Evolutionary conservation across 768 basidiomycete species (phyloP), one percentile per base, ranked within the genome.

Genomic region (Boletales sp.): DNA sequence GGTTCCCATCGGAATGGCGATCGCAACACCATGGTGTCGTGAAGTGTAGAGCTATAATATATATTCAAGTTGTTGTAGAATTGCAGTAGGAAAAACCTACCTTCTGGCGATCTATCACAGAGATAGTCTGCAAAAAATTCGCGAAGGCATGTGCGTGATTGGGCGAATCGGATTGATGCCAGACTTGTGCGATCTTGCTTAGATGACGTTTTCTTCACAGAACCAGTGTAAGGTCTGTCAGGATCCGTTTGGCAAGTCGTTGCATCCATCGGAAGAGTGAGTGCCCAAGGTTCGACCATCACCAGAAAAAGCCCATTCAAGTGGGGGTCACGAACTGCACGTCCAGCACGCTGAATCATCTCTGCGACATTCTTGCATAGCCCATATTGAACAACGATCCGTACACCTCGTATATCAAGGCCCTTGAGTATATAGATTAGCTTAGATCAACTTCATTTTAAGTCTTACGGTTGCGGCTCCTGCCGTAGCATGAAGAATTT

Each of bases 401-500:
- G n/a, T n/a, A n/a, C n/a, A n/a, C n/a, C n/a, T n/a, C n/a, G n/a
- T n/a, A n/a, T n/a, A n/a, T n/a, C n/a, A n/a, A n/a, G n/a, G n/a
- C n/a, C n/a, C n/a, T n/a, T n/a, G n/a, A n/a, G n/a, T n/a, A n/a
- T n/a, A n/a, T n/a, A n/a, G n/a, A n/a, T n/a, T n/a, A n/a, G n/a
- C n/a, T n/a, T n/a, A n/a, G n/a, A n/a, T n/a, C n/a, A n/a, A n/a
- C n/a, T n/a, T n/a, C n/a, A n/a, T n/a, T n/a, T n/a, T n/a, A n/a
- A n/a, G n/a, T n/a, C 31, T 31, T 31, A 31, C 31, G 6, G 31
- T 31, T 31, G 31, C 6, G 6, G 31, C 31, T 11, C 62, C 64
- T 10, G 51, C 54, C 0, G 59, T 69, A 0, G 60, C 61, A 51
- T 57, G 53, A 7, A 68, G 52, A 10, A 69, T 54, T 5, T 56